A percentile compares a stretch with the other conserved stretches of the same genome.
Evolutionary conservation across 1,139 yeast species (phyloP).

Genomic region (Yarrowia galli): DNA sequence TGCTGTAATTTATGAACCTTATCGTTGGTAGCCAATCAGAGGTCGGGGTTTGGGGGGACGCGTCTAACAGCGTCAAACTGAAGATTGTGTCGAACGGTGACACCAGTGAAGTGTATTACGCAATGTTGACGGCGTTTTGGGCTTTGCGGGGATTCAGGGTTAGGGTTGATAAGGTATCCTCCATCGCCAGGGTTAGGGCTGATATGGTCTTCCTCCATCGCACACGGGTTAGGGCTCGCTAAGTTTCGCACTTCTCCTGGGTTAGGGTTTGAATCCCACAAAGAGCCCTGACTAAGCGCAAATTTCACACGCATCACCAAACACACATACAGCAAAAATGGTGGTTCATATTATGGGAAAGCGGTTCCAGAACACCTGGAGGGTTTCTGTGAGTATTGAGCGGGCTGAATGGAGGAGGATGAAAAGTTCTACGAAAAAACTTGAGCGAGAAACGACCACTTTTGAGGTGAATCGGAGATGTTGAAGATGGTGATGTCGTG

Average conservation of each 20-base stretch:
- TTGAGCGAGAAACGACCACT: not conserved
- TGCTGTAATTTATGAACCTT: not conserved
- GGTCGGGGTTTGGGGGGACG: no score
- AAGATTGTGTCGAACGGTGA: no score
- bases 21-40: conserved; percentile 6
- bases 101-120: no score
- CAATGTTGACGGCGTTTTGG: no score
- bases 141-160: no score
- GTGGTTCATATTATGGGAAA: conserved; percentile 54
- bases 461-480: not conserved
- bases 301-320: conserved; percentile 37
- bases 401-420: not conserved
- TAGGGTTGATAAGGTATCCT: no score
- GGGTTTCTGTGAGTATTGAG: conserved; percentile 47
- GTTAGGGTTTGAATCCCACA: not conserved
- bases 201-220: no score
- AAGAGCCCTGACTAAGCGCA: conserved; percentile 17
- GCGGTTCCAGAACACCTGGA: conserved; percentile 53
- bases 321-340: conserved; percentile 44
- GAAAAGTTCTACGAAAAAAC: not conserved
- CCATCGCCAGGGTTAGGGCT: no score
- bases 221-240: no score
- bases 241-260: not conserved
- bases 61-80: no score
- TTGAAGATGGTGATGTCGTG: no score